Percentiles rank a stretch among this genome's conserved stretches.
Conservation (phyloP, 441 rosid genomes). For the Pelargonium myrrhifolium region DNA sequence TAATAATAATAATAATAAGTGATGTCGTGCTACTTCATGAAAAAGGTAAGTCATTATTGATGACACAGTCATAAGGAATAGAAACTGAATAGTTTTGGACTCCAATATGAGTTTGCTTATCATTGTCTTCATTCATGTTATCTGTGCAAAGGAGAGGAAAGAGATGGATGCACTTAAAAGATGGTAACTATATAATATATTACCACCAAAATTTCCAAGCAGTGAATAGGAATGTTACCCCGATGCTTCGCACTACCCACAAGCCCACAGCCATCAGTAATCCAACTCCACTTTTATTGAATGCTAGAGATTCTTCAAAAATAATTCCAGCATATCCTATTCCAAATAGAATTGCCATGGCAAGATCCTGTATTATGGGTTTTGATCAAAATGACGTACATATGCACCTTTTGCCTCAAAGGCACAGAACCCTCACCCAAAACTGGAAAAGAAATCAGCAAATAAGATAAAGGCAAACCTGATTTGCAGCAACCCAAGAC, state of each 20-base stretch:
- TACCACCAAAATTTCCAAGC: neutral
- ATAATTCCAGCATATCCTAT: slow-evolving; percentile 83
- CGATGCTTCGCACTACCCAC: slow-evolving; percentile 82
- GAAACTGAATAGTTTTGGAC: too few relatives aligned
- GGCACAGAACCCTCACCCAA: neutral
- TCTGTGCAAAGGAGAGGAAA: too few relatives aligned
- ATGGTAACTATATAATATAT: too few relatives aligned
- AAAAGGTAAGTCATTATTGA: too few relatives aligned
- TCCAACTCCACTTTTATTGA: slow-evolving; percentile 91
- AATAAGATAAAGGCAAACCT: slow-evolving; percentile 32
- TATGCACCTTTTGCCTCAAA: neutral
- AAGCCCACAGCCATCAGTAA: slow-evolving; percentile 90
- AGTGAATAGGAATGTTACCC: slow-evolving; percentile 36
- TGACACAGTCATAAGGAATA: too few relatives aligned
- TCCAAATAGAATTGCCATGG: slow-evolving; percentile 80
- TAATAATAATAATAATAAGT: too few relatives aligned
- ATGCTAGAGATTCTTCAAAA: slow-evolving; percentile 84
- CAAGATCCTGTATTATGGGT: slow-evolving; percentile 59
- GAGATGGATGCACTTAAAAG: too few relatives aligned
- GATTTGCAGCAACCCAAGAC: slow-evolving; percentile 97
- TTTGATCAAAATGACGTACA: slow-evolving; percentile 13
- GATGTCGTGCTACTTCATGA: too few relatives aligned
- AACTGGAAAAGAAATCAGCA: neutral
- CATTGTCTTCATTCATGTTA: too few relatives aligned
- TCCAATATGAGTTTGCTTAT: too few relatives aligned